phyloP scores from a whole-genome alignment of 768 basidiomycete genomes.

The Cantharellus cinnabarinus region DNA sequence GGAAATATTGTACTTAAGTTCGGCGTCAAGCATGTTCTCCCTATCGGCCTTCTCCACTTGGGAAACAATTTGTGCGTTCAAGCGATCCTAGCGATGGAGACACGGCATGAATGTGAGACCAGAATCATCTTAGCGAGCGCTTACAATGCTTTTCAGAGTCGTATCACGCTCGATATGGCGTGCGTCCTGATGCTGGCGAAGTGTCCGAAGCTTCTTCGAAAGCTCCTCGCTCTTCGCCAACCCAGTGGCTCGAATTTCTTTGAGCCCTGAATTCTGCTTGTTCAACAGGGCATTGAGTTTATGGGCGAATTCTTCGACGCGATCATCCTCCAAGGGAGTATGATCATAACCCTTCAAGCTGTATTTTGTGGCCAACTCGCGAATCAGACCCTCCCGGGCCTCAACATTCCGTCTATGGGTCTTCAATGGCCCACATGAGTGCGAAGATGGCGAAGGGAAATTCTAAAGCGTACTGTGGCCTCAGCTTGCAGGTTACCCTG shows the following conservation, averaged over 20 bases:
- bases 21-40: slow-evolving; percentile 38
- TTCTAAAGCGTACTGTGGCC: slow-evolving; percentile 32
- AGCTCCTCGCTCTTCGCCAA: slow-evolving; percentile 42
- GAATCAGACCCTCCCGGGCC: slow-evolving; percentile 56
- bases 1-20: slow-evolving; percentile 30
- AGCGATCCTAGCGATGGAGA: background rate
- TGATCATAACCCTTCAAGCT: slow-evolving; percentile 56
- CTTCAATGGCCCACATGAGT: slow-evolving; percentile 19
- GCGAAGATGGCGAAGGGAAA: background rate
- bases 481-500: slow-evolving; percentile 49
- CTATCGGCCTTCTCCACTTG: slow-evolving; percentile 25
- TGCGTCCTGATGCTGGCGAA: slow-evolving; percentile 28
- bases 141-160: background rate
- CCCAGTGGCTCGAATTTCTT: slow-evolving; percentile 28
- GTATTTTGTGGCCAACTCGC: slow-evolving; percentile 43
- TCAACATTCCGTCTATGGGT: slow-evolving; percentile 48
- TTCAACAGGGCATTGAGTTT: slow-evolving; percentile 42
- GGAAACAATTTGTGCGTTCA: background rate
- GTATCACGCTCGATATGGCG: background rate
- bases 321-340: slow-evolving; percentile 45
- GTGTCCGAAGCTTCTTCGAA: slow-evolving; percentile 32
- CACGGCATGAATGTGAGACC: background rate
- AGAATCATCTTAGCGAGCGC: background rate
- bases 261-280: slow-evolving; percentile 40
- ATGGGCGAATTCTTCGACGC: slow-evolving; percentile 53